phyloP scores from a whole-genome alignment of 805 yeast genomes.

The Yamadazyma kitorensis region DNA sequence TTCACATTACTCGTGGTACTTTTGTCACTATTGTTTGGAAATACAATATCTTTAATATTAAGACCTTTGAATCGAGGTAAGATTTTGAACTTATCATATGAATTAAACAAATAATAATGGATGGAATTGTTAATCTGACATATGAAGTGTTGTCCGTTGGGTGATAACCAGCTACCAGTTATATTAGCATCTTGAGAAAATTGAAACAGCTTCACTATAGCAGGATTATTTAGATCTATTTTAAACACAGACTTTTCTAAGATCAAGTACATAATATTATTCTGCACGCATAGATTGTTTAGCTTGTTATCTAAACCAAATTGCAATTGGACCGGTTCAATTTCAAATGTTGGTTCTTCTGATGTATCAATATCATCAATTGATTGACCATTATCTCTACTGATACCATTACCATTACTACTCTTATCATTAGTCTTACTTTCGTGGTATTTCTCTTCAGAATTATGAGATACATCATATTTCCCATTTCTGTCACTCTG shows the following conservation, averaged over 20 bases:
- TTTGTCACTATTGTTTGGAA: constrained; percentile 15
- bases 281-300: constrained; percentile 25
- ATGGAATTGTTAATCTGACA: constrained; percentile 22
- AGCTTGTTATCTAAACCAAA: constrained; percentile 28
- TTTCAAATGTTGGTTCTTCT: constrained; percentile 22
- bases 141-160: constrained; percentile 34
- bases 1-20: constrained; percentile 3
- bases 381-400: too few relatives aligned
- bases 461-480: too few relatives aligned
- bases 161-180: constrained; percentile 35
- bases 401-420: too few relatives aligned
- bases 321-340: constrained; percentile 40
- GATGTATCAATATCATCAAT: too few relatives aligned
- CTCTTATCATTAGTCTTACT: too few relatives aligned
- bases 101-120: constrained; percentile 30
- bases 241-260: constrained; percentile 20
- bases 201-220: constrained; percentile 23
- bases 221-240: constrained; percentile 36
- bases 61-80: constrained; percentile 31
- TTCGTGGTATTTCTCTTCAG: too few relatives aligned
- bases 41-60: constrained; percentile 23
- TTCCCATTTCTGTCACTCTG: too few relatives aligned
- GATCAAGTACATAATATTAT: constrained; percentile 34
- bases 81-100: constrained; percentile 30
- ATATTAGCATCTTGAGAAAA: constrained; percentile 20